A percentile compares a stretch with the other conserved stretches of the same genome.
phyloP scores from a whole-genome alignment of 176 grass and related monocot genomes.

The Elymus sibiricus region DNA sequence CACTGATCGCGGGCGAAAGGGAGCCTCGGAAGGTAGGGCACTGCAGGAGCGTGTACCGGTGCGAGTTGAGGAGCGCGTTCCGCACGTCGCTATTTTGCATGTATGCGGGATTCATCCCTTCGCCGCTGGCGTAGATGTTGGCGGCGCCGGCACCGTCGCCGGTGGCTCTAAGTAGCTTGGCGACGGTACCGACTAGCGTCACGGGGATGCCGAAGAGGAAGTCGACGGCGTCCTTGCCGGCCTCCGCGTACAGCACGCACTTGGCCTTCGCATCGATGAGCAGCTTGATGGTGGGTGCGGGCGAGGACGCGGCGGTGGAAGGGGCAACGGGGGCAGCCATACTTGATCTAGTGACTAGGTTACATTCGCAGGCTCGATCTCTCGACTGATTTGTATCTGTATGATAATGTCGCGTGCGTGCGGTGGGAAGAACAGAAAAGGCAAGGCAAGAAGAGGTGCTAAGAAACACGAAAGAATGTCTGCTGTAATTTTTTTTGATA shows the following conservation, averaged over 20 bases:
- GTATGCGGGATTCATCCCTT: conserved; percentile 26
- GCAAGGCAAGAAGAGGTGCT: no score
- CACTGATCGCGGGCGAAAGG: background rate
- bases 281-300: conserved; percentile 24
- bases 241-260: conserved; percentile 35
- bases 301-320: background rate
- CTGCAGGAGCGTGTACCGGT: background rate
- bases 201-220: conserved; percentile 44
- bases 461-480: no score
- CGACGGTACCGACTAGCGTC: conserved; percentile 1
- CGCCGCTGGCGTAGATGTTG: conserved; percentile 24
- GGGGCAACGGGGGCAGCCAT: background rate
- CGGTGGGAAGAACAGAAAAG: no score
- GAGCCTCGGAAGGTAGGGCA: background rate
- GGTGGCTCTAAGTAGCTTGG: background rate
- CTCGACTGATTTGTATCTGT: no score
- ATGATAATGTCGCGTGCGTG: no score
- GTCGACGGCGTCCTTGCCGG: conserved; percentile 36
- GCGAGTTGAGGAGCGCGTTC: conserved; percentile 23
- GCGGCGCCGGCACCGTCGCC: background rate
- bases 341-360: no score
- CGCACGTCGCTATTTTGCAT: conserved; percentile 10
- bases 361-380: background rate
- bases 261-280: conserved; percentile 27
- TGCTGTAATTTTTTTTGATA: no score